A percentile compares a stretch with the other conserved stretches of the same genome.
Conservation (phyloP, 805 yeast genomes). For the Lipomyces spencermartinsiae region DNA sequence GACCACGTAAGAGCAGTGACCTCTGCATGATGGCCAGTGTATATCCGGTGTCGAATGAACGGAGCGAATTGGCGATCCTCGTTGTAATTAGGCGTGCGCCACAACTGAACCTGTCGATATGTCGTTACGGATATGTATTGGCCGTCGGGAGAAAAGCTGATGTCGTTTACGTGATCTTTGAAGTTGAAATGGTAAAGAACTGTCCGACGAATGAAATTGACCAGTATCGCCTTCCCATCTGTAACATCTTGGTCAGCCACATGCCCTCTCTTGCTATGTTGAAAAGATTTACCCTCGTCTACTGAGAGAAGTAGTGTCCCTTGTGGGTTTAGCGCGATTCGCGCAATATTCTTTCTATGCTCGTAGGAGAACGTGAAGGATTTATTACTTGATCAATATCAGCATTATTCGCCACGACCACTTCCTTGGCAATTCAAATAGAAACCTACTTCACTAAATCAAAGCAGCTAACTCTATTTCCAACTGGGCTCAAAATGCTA, state of each 20-base stretch:
- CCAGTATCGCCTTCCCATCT: slow-evolving; percentile 92
- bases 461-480: slow-evolving; percentile 88
- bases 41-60: slow-evolving; percentile 84
- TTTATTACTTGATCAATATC: slow-evolving; percentile 53
- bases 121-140: slow-evolving; percentile 82
- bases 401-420: not conserved
- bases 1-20: slow-evolving; percentile 86
- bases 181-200: slow-evolving; percentile 95
- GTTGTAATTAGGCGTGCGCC: slow-evolving; percentile 81
- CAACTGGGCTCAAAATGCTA: slow-evolving; percentile 85
- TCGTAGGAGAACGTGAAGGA: slow-evolving; percentile 92
- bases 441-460: slow-evolving; percentile 62
- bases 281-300: slow-evolving; percentile 52
- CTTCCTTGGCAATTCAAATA: not conserved
- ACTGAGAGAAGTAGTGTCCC: slow-evolving; percentile 80
- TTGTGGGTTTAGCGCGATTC: slow-evolving; percentile 83
- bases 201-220: slow-evolving; percentile 79
- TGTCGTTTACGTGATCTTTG: slow-evolving; percentile 73
- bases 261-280: not conserved
- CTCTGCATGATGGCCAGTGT: slow-evolving; percentile 91
- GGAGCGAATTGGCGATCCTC: slow-evolving; percentile 96
- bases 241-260: slow-evolving; percentile 42
- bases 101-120: slow-evolving; percentile 83
- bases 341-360: slow-evolving; percentile 81
- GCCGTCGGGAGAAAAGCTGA: slow-evolving; percentile 90